These are phyloP conservation scores for Chiua virens DNA, from an alignment of 768 basidiomycete species.

Conservation along the genomic window DNA sequence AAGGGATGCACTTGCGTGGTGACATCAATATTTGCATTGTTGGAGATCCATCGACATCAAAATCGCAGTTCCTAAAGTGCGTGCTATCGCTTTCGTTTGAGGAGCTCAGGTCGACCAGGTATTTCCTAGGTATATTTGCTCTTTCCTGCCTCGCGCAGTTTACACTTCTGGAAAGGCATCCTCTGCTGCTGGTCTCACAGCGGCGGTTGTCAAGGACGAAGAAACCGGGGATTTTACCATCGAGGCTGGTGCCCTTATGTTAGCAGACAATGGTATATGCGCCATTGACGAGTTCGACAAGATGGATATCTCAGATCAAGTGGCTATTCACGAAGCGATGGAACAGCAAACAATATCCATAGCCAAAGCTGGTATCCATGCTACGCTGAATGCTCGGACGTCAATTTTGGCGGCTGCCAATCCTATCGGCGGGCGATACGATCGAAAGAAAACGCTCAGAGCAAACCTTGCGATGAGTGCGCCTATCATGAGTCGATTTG, in stretches of 20 bases:
- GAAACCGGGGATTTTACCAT: slow-evolving; percentile 99
- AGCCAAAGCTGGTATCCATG: slow-evolving; percentile 98
- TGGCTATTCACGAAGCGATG: slow-evolving; percentile 99
- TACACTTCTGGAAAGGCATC: slow-evolving; percentile 99
- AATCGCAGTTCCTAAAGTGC: slow-evolving; percentile 97
- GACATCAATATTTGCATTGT: slow-evolving; percentile 99
- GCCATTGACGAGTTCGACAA: slow-evolving; percentile 99
- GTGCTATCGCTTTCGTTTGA: slow-evolving; percentile 24
- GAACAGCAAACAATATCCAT: slow-evolving; percentile 99
- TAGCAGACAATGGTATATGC: slow-evolving; percentile 98
- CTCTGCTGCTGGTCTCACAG: slow-evolving; percentile 97
- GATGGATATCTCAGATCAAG: slow-evolving; percentile 98
- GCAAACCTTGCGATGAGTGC: slow-evolving; percentile 97
- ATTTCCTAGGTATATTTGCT: slow-evolving; percentile 83
- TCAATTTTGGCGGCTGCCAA: slow-evolving; percentile 98
- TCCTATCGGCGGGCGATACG: slow-evolving; percentile 95
- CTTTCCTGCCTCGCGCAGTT: slow-evolving; percentile 95
- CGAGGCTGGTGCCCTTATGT: slow-evolving; percentile 98
- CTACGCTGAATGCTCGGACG: slow-evolving; percentile 95
- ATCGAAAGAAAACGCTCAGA: slow-evolving; percentile 87
- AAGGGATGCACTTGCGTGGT: slow-evolving; percentile 97
- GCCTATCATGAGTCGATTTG: slow-evolving; percentile 98
- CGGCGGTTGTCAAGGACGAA: slow-evolving; percentile 97
- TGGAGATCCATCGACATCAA: slow-evolving; percentile 96
- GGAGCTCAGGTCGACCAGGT: not conserved